Percentiles rank a stretch among this genome's conserved stretches.
phyloP scores from a whole-genome alignment of 257 asterid species.

The Solanum medicagineum region DNA sequence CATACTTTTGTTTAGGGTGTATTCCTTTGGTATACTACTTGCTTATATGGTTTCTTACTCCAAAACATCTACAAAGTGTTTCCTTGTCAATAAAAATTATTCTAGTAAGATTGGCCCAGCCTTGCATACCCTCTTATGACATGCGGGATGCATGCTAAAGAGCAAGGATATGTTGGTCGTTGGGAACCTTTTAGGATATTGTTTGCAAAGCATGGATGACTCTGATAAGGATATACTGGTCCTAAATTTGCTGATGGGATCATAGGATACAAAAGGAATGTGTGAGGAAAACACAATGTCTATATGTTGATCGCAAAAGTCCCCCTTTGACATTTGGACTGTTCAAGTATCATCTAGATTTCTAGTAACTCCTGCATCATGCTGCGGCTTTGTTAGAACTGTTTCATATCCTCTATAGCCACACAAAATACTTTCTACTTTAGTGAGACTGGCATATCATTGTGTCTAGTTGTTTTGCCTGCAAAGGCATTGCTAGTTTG shows the following conservation, averaged over 20 bases:
- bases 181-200: neutral
- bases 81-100: neutral
- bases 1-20: neutral
- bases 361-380: neutral
- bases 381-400: neutral
- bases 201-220: neutral
- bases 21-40: neutral
- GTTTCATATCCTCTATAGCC: neutral
- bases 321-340: neutral
- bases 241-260: neutral
- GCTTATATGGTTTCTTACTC: neutral
- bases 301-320: neutral
- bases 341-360: neutral
- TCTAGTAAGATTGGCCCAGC: neutral
- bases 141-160: neutral
- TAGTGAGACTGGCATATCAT: neutral
- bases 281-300: neutral
- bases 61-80: neutral
- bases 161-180: neutral
- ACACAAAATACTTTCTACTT: neutral
- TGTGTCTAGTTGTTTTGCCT: neutral
- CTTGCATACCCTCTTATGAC: neutral
- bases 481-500: neutral
- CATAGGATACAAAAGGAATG: neutral
- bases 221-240: neutral